These are phyloP conservation scores for Kwoniella newhampshirensis DNA, from an alignment of 768 basidiomycete genomes.

Conservation along the genomic window DNA sequence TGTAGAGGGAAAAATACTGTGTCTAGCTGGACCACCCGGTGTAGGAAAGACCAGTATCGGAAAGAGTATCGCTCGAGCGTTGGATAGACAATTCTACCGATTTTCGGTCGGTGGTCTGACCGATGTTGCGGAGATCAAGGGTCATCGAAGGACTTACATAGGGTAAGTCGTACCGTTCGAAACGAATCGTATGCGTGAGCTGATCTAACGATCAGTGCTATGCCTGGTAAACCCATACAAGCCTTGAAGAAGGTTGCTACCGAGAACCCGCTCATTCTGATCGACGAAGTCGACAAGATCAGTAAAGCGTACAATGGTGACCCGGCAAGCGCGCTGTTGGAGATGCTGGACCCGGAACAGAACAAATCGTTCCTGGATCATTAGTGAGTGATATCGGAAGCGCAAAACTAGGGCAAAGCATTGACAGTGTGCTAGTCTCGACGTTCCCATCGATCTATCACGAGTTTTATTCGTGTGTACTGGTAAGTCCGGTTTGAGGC, in stretches of 20 bases:
- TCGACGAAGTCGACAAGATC: constrained; percentile 96
- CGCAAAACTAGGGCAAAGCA: neutral
- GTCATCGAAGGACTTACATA: constrained; percentile 94
- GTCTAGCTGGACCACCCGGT: constrained; percentile 92
- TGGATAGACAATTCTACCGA: constrained; percentile 89
- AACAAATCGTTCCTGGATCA: constrained; percentile 92
- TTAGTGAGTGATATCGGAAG: constrained; percentile 64
- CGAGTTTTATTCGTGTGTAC: constrained; percentile 97
- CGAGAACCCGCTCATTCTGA: constrained; percentile 89
- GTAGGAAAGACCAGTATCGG: constrained; percentile 97
- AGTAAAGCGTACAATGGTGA: constrained; percentile 88
- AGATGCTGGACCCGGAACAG: constrained; percentile 94
- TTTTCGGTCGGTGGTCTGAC: constrained; percentile 95
- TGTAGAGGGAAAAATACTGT: constrained; percentile 96
- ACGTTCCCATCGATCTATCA: constrained; percentile 93
- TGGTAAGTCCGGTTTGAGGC: constrained; percentile 53
- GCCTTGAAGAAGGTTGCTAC: constrained; percentile 89
- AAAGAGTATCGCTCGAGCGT: constrained; percentile 86
- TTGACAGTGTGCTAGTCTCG: constrained; percentile 63
- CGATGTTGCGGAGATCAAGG: constrained; percentile 98
- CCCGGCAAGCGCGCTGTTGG: constrained; percentile 82
- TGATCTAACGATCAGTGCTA: constrained; percentile 59
- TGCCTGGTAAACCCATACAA: constrained; percentile 93
- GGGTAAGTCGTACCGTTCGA: too few species aligned
- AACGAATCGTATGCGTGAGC: neutral